These are phyloP conservation scores for Haplosporangium sp. DNA, from an alignment of 371 early-diverging fungal species.

Conservation along the genomic window DNA sequence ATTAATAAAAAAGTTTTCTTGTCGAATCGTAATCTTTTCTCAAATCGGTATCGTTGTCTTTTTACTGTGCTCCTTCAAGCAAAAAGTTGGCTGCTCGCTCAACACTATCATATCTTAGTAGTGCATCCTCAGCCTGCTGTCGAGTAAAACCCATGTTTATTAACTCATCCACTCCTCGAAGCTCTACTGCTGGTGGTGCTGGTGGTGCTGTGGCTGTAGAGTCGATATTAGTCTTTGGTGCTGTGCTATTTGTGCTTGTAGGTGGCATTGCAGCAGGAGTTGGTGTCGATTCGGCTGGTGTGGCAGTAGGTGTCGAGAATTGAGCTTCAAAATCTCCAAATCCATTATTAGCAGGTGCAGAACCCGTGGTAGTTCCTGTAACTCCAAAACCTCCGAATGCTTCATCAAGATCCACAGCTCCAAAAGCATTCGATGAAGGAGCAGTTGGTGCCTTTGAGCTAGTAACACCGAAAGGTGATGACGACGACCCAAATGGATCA, in stretches of 20 bases:
- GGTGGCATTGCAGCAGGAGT: neutral
- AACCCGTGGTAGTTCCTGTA: neutral
- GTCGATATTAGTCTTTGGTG: conserved; percentile 2
- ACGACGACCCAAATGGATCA: conserved; percentile 41
- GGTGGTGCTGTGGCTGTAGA: conserved; percentile 11
- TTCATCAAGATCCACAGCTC: conserved; percentile 37
- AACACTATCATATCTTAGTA: conserved; percentile 81
- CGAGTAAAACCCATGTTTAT: conserved; percentile 81
- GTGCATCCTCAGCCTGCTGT: conserved; percentile 80
- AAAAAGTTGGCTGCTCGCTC: conserved; percentile 84
- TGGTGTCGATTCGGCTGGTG: conserved; percentile 4
- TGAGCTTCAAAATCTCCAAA: conserved; percentile 47
- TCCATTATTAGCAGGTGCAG: conserved; percentile 7
- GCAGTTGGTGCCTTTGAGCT: conserved; percentile 2
- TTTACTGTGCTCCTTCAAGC: conserved; percentile 61
- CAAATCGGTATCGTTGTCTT: neutral
- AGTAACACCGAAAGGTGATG: conserved; percentile 10
- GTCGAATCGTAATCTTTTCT: no score
- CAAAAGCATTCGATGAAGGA: conserved; percentile 14
- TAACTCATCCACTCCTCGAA: conserved; percentile 62
- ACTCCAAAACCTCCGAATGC: conserved; percentile 48
- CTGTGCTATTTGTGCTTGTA: neutral
- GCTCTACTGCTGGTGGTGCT: conserved; percentile 28
- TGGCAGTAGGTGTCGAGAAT: conserved; percentile 13
- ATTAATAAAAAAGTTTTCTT: no score